Evolutionary conservation across 768 basidiomycete species (phyloP).

Genomic region (Lactarius sanguifluus): DNA sequence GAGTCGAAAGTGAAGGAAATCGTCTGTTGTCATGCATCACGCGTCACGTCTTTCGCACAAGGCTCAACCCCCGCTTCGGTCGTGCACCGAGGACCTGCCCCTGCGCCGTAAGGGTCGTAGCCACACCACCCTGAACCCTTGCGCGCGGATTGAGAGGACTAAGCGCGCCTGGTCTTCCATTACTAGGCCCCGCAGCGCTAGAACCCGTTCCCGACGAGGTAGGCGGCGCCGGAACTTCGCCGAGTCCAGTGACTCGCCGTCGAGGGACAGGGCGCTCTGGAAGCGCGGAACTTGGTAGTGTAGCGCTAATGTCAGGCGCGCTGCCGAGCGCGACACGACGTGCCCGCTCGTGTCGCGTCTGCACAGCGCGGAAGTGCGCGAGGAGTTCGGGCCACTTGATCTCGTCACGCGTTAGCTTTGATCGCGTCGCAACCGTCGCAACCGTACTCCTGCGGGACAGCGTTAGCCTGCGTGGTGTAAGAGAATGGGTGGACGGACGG

Average conservation of each 20-base stretch:
- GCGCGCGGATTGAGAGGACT: slow-evolving; percentile 30
- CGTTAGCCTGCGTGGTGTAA: slow-evolving; percentile 8
- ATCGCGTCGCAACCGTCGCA: slow-evolving; percentile 52
- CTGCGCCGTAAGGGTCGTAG: slow-evolving; percentile 27
- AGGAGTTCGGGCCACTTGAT: slow-evolving; percentile 98
- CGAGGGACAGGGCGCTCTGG: slow-evolving; percentile 50
- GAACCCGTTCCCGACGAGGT: slow-evolving; percentile 1
- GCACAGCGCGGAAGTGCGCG: slow-evolving; percentile 86
- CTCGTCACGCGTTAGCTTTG: slow-evolving; percentile 79
- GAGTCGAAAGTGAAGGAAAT: slow-evolving; percentile 1
- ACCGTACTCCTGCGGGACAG: slow-evolving; percentile 27
- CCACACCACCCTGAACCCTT: slow-evolving; percentile 28
- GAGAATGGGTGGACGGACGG: slow-evolving; percentile 49
- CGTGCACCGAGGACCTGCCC: slow-evolving; percentile 25
- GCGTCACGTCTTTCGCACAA: slow-evolving; percentile 24
- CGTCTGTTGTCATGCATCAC: background rate
- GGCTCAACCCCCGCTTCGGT: slow-evolving; percentile 27
- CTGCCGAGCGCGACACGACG: slow-evolving; percentile 73
- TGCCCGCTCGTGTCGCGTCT: slow-evolving; percentile 89
- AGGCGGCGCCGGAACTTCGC: slow-evolving; percentile 8
- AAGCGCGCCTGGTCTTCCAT: slow-evolving; percentile 24
- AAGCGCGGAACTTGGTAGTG: slow-evolving; percentile 44
- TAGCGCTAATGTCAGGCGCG: slow-evolving; percentile 44
- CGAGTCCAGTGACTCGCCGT: slow-evolving; percentile 64
- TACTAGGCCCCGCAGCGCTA: slow-evolving; percentile 7